A percentile compares a stretch with the other conserved stretches of the same genome.
Conservation (phyloP, 1,284 basidiomycete genomes). For the Ganoderma multipileum region DNA sequence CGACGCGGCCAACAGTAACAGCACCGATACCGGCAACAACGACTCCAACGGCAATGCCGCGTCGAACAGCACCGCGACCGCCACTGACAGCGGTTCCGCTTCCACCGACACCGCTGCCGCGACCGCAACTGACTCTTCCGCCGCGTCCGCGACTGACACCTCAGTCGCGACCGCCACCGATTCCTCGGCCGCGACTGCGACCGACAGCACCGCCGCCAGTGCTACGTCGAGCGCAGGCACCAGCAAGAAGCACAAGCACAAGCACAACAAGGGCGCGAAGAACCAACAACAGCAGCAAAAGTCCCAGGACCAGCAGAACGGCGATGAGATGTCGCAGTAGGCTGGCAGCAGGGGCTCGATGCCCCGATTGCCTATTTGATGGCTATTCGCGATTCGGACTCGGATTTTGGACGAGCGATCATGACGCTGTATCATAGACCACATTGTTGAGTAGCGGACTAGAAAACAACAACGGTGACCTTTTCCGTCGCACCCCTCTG, state of each 20-base stretch:
- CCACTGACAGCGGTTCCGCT: slow-evolving; percentile 6
- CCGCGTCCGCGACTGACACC: slow-evolving; percentile 1
- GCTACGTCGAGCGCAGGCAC: neutral
- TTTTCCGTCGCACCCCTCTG: slow-evolving; percentile 6
- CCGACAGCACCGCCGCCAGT: neutral
- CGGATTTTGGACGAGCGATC: slow-evolving; percentile 12
- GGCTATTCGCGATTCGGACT: slow-evolving; percentile 3
- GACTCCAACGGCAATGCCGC: slow-evolving; percentile 10
- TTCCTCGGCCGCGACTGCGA: slow-evolving; percentile 6
- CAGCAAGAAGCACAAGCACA: slow-evolving; percentile 15
- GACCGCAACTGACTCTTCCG: slow-evolving; percentile 11
- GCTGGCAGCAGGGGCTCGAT: neutral
- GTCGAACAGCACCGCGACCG: slow-evolving; percentile 8
- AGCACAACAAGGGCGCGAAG: neutral
- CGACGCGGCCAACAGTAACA: slow-evolving; percentile 11
- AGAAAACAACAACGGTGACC: slow-evolving; percentile 21
- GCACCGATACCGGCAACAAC: slow-evolving; percentile 6
- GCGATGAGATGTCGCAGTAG: neutral
- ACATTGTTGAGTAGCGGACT: slow-evolving; percentile 25
- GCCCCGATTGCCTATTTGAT: neutral
- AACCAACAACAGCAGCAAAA: slow-evolving; percentile 3
- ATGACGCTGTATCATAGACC: slow-evolving; percentile 12
- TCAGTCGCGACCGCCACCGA: neutral
- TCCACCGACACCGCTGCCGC: slow-evolving; percentile 1
- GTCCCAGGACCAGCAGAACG: neutral